Conservation (phyloP, 371 early-diverging fungal genomes). For the Mycotypha africana region DNA sequence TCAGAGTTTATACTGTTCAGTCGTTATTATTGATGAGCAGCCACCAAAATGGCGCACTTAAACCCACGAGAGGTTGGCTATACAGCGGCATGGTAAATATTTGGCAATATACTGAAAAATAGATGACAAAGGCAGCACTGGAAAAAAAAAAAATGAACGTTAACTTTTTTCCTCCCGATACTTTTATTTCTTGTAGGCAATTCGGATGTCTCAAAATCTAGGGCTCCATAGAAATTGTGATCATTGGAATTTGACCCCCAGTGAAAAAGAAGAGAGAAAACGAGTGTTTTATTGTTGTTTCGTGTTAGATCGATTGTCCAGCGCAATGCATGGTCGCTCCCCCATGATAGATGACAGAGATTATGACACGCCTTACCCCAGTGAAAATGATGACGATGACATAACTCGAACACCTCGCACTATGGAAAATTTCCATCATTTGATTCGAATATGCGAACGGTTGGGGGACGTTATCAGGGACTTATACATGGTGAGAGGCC, state of each 20-base stretch:
- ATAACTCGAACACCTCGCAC: conserved; percentile 21
- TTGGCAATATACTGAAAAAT: background rate
- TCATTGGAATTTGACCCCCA: conserved; percentile 37
- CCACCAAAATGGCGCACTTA: conserved; percentile 43
- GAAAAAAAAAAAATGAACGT: background rate
- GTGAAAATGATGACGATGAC: conserved; percentile 34
- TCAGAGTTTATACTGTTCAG: conserved; percentile 36
- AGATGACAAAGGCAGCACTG: no score
- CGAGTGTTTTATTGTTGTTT: conserved; percentile 60
- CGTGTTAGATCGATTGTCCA: conserved; percentile 52
- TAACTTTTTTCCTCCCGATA: background rate
- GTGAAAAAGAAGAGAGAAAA: conserved; percentile 52
- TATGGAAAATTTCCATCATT: conserved; percentile 34
- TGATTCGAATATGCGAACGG: conserved; percentile 39
- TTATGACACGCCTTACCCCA: conserved; percentile 41
- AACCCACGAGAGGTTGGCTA: conserved; percentile 41
- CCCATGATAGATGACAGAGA: conserved; percentile 47
- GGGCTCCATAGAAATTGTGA: conserved; percentile 57
- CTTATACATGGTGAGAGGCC: conserved; percentile 38
- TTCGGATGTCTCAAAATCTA: conserved; percentile 58
- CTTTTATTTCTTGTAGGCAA: conserved; percentile 29
- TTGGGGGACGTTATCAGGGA: conserved; percentile 38
- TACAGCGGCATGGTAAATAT: conserved; percentile 42
- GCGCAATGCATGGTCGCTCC: conserved; percentile 46
- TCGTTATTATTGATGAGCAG: conserved; percentile 38